These are phyloP conservation scores for Crocinoboletus sp. DNA, from an alignment of 1,284 basidiomycete species.

Conservation along the genomic window DNA sequence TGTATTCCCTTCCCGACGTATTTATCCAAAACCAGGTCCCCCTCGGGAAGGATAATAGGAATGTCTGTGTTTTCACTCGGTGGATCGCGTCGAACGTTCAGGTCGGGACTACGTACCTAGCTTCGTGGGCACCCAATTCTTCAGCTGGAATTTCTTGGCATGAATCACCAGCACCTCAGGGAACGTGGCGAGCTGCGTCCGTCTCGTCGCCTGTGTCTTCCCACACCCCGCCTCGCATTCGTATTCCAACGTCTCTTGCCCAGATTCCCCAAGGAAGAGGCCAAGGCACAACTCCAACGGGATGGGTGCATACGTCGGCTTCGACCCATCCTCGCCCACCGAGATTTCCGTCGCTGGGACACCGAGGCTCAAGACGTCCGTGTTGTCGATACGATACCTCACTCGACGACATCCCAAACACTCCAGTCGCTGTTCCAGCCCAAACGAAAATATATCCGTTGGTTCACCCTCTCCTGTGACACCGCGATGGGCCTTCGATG, in stretches of 20 bases:
- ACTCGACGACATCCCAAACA: conserved; percentile 84
- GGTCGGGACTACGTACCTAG: conserved; percentile 53
- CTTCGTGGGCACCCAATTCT: conserved; percentile 97
- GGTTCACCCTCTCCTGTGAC: conserved; percentile 45
- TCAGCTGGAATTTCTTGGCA: conserved; percentile 92
- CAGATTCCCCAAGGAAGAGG: conserved; percentile 47
- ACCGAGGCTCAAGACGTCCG: conserved; percentile 77
- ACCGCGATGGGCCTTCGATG: neutral
- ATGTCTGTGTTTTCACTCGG: conserved; percentile 57
- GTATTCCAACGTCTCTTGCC: conserved; percentile 69
- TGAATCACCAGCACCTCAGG: conserved; percentile 89
- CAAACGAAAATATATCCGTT: conserved; percentile 78
- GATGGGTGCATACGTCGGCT: conserved; percentile 67
- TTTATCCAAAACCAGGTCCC: conserved; percentile 63
- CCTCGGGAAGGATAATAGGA: conserved; percentile 70
- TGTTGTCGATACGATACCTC: conserved; percentile 78
- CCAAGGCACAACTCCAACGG: conserved; percentile 68
- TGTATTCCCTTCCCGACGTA: conserved; percentile 77
- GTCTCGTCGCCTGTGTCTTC: conserved; percentile 52
- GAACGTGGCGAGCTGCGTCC: conserved; percentile 78
- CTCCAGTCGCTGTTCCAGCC: conserved; percentile 81
- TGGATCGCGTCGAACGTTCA: neutral
- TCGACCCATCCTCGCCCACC: conserved; percentile 36
- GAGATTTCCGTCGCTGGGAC: conserved; percentile 51
- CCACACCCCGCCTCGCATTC: conserved; percentile 43